Percentiles rank a stretch among this genome's conserved stretches.
Evolutionary conservation across 73 alveolate species (phyloP).

Genomic region (Halteria grandinella): DNA sequence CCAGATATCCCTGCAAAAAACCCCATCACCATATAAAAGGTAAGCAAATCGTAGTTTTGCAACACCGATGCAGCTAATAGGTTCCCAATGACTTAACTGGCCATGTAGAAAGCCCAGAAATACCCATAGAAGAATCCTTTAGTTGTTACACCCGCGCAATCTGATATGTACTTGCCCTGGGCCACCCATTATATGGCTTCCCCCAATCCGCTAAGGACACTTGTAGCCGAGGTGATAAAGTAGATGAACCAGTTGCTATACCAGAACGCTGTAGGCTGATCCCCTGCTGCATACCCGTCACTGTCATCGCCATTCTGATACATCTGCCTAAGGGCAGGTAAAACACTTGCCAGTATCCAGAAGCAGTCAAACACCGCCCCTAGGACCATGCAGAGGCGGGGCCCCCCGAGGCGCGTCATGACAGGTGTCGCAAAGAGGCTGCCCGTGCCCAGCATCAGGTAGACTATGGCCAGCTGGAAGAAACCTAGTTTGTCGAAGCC

Average conservation of each 20-base stretch:
- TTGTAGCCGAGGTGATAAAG: background rate
- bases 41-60: background rate
- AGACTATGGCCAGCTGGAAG: constrained; percentile 36
- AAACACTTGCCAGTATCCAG: constrained; percentile 6
- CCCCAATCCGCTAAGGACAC: constrained; percentile 35
- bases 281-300: too few species aligned
- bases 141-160: constrained; percentile 53
- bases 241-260: constrained; percentile 13
- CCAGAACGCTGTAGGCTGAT: too few species aligned
- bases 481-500: constrained; percentile 32
- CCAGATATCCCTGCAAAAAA: background rate
- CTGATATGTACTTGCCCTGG: constrained; percentile 42
- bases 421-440: constrained; percentile 39
- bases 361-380: constrained; percentile 34
- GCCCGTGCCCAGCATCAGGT: constrained; percentile 20
- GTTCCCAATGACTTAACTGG: constrained; percentile 45
- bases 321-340: constrained; percentile 22
- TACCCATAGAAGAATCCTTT: constrained; percentile 31
- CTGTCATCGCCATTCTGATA: too few species aligned
- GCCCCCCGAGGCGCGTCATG: constrained; percentile 26
- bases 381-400: background rate
- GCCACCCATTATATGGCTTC: constrained; percentile 59
- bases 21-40: constrained; percentile 23
- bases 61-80: constrained; percentile 50
- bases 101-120: constrained; percentile 50